These are phyloP conservation scores for Raffaelea ambrosiae DNA, from an alignment of 2,329 filamentous ascomycete species.

Conservation along the genomic window DNA sequence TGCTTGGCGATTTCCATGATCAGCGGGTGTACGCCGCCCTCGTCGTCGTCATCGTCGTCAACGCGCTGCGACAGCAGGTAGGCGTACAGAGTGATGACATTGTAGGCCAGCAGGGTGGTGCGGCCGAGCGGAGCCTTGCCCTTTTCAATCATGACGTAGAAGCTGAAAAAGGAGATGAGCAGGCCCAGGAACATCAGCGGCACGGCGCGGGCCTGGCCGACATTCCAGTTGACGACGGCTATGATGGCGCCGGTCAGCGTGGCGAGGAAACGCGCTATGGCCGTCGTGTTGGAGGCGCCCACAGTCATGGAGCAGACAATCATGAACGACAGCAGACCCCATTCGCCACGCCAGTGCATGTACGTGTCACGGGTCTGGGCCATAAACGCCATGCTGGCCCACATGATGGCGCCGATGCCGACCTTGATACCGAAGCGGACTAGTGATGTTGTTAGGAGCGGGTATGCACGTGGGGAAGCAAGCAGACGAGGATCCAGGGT, in stretches of 20 bases:
- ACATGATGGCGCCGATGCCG: conserved; percentile 78
- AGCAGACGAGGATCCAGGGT: no score
- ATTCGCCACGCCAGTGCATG: conserved; percentile 85
- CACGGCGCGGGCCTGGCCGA: conserved; percentile 64
- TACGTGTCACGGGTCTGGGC: conserved; percentile 71
- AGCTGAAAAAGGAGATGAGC: conserved; percentile 72
- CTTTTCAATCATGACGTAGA: conserved; percentile 79
- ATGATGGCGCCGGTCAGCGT: conserved; percentile 73
- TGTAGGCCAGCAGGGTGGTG: conserved; percentile 93
- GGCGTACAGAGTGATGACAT: conserved; percentile 86
- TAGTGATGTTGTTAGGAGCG: conserved; percentile 19
- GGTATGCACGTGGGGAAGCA: not conserved
- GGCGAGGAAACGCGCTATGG: conserved; percentile 75
- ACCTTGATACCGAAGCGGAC: conserved; percentile 83
- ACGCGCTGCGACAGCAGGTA: conserved; percentile 81
- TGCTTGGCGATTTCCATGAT: conserved; percentile 86
- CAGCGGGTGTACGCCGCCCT: conserved; percentile 73
- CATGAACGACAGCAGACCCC: conserved; percentile 96
- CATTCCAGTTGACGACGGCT: conserved; percentile 69
- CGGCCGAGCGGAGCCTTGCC: conserved; percentile 84
- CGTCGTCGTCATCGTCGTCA: conserved; percentile 75
- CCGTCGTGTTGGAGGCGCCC: conserved; percentile 89
- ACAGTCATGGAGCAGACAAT: conserved; percentile 97
- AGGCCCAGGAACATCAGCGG: conserved; percentile 75
- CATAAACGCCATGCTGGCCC: conserved; percentile 83